Conservation (phyloP, 768 basidiomycete genomes). For the Kwoniella heveanensis region DNA sequence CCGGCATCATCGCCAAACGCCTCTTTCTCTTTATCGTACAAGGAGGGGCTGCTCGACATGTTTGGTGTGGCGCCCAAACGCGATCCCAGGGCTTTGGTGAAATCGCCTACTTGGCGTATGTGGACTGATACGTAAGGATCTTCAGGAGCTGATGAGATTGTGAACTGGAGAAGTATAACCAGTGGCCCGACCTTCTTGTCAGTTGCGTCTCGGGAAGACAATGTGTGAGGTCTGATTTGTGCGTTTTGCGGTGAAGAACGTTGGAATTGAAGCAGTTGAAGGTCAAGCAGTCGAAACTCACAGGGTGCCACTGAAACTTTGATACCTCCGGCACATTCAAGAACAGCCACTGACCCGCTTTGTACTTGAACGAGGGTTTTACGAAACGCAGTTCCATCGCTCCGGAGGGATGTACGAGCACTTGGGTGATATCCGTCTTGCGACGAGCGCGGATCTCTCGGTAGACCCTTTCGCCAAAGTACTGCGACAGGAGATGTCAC, state of each 20-base stretch:
- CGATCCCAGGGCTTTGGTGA: constrained; percentile 69
- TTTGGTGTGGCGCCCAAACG: constrained; percentile 65
- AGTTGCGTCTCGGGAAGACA: too few species aligned
- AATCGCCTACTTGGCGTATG: constrained; percentile 74
- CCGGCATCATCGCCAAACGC: constrained; percentile 66
- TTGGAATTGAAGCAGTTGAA: too few species aligned
- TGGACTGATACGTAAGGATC: constrained; percentile 90
- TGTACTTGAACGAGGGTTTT: constrained; percentile 90
- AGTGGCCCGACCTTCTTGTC: too few species aligned
- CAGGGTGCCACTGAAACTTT: constrained; percentile 89
- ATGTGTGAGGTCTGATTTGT: too few species aligned
- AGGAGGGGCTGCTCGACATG: constrained; percentile 12
- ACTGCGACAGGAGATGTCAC: too few species aligned
- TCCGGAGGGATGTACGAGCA: constrained; percentile 84
- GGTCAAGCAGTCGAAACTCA: too few species aligned
- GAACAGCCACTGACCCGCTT: constrained; percentile 55
- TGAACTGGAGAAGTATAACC: too few species aligned
- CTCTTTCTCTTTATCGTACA: constrained; percentile 59
- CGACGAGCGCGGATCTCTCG: constrained; percentile 79
- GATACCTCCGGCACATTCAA: constrained; percentile 70
- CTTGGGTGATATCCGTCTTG: constrained; percentile 77
- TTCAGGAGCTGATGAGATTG: constrained; percentile 91
- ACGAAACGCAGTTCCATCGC: constrained; percentile 91
- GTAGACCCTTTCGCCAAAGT: constrained; percentile 82
- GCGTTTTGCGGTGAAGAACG: too few species aligned